These are phyloP conservation scores for Leishmania amazonensis DNA, from an alignment of 208 protist species.

Conservation along the genomic window DNA sequence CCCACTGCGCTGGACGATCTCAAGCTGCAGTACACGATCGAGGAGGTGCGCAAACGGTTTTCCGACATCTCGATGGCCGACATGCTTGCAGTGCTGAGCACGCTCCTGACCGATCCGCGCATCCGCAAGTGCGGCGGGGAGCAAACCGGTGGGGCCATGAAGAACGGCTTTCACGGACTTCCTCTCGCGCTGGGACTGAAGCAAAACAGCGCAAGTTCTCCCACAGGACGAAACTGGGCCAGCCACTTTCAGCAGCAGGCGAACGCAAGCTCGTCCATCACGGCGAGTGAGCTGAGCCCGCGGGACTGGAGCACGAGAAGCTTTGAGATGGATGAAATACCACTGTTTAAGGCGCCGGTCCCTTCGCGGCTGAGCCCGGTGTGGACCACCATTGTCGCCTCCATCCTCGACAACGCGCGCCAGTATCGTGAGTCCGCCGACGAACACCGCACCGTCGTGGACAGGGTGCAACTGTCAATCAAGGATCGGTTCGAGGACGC, in stretches of 20 bases:
- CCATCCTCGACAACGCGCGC: conserved; percentile 27
- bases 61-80: conserved; percentile 13
- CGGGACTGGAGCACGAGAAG: conserved; percentile 14
- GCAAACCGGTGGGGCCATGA: background rate
- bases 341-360: background rate
- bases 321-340: background rate
- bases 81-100: conserved; percentile 17
- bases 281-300: conserved; percentile 26
- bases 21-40: conserved; percentile 19
- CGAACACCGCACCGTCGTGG: conserved; percentile 6
- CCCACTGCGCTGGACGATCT: conserved; percentile 11
- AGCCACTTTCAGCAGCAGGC: conserved; percentile 7
- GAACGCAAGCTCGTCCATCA: conserved; percentile 17
- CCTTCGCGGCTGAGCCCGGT: conserved; percentile 8
- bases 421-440: conserved; percentile 16
- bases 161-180: background rate
- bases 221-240: background rate
- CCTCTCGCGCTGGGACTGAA: conserved; percentile 3
- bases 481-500: conserved; percentile 12
- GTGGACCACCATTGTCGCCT: conserved; percentile 19
- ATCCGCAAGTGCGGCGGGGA: background rate
- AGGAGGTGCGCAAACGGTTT: conserved; percentile 31
- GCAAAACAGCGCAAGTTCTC: background rate
- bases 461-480: conserved; percentile 15
- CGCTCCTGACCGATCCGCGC: conserved; percentile 20